phyloP scores from a whole-genome alignment of 257 asterid species.

The Solanum ossicruentum region DNA sequence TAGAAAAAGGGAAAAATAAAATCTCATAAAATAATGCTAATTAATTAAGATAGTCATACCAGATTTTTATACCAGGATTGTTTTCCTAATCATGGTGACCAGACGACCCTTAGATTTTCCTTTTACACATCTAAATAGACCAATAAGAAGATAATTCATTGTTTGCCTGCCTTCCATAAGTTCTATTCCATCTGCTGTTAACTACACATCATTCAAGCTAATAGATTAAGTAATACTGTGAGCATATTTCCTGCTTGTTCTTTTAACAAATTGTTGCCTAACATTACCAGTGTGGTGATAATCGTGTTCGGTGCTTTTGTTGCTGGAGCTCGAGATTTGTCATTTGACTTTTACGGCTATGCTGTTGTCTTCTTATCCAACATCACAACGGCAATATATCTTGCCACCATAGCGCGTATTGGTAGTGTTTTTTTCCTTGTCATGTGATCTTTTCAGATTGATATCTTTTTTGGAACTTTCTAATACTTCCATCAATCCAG shows the following conservation, averaged over 20 bases:
- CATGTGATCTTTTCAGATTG: constrained; percentile 6
- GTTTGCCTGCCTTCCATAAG: background rate
- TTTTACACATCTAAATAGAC: background rate
- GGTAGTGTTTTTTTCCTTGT: constrained; percentile 38
- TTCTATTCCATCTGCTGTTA: background rate
- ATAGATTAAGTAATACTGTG: background rate
- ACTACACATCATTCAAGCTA: background rate
- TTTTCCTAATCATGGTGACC: background rate
- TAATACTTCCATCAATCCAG: constrained; percentile 27
- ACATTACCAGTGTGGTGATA: constrained; percentile 63
- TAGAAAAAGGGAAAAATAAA: background rate
- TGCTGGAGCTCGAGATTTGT: constrained; percentile 84
- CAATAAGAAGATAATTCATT: background rate
- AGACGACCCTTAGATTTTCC: background rate
- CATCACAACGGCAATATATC: constrained; percentile 77
- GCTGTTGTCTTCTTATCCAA: constrained; percentile 61
- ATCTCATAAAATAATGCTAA: background rate
- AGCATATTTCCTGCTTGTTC: constrained; percentile 1
- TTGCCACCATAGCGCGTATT: constrained; percentile 76
- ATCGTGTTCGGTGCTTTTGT: constrained; percentile 79
- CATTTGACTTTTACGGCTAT: constrained; percentile 74
- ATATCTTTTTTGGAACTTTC: constrained; percentile 2
- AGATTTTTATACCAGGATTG: background rate
- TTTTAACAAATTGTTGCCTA: constrained; percentile 14
- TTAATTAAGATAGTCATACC: background rate